Base-by-base conservation (phyloP, 345 rosid species). In the Ceriops tagal region DNA sequence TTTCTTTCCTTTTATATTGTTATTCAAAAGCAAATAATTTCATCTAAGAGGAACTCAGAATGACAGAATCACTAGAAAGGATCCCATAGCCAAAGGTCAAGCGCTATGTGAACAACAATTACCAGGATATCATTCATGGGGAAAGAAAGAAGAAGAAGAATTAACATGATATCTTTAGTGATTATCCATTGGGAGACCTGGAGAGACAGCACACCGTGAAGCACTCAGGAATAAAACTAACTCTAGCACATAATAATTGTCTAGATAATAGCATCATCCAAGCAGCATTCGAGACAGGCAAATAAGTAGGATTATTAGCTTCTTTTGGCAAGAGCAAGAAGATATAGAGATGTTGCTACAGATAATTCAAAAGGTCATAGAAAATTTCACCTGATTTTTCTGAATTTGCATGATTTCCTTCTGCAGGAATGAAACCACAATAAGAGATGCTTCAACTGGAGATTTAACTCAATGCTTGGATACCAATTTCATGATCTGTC, bases 351-450 rank as follows among this genome's bases (percentile, higher is more conserved):
- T 70, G 32, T 28, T 3, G 28, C 32, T 46, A 71, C 39, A 30
- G 26, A 66, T 35, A 31, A 56, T 6, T 58, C 10, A 31, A 39
- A 67, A 32, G 64, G 27, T 18, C 19, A 69, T 60, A 69, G 39
- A 32, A 56, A 39, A 19, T 9, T 32, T 43, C 46, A 92, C 98
- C 99, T 90, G 90, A 77, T 87, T 86, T 80, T 90, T 87, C 86
- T 87, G 96, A 83, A 86, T 80, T 75, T 95, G 87, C 80, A 85
- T 75, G 19, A 87, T 79, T 78, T 87, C 85, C 15, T 46, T 89
- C 97, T 89, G 90, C 75, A 79, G 72, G 34, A 80, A 69, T 57
- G 62, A 69, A 70, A 61, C 58, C 63, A 62, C 24, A 62, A 68
- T 35, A 59, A 27, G 62, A 67, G 53, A 77, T 57, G 15, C 24